Base-by-base conservation (phyloP, 2,329 filamentous ascomycete genomes). In the Exophiala xenobiotica region DNA sequence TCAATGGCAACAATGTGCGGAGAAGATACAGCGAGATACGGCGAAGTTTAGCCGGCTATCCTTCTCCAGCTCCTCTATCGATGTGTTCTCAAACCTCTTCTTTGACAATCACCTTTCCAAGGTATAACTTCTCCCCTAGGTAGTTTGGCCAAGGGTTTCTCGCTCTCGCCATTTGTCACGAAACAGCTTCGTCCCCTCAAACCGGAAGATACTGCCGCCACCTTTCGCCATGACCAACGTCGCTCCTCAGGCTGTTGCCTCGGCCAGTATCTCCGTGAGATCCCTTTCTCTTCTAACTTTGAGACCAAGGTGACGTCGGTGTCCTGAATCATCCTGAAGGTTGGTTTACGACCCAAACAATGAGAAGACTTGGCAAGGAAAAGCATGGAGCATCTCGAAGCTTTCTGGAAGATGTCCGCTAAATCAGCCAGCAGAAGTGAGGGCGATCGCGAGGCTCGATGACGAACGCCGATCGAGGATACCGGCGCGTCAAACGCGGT, bases 191-290 rank as follows among this genome's bases (percentile, higher is more conserved):
- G 4, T 29, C 14, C 26, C 33, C 7, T 22, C 61, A 67, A 91
- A 62, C 88, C 91, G 58, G 90, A 70, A 51, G 82, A 77, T 65
- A 87, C 87, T 66, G 90, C 92, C 6, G 79, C 61, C 63, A 75
- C 83, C 74, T 91, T 92, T 87, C 87, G 92, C 53, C 60, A 70
- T 0, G 88, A 87, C 88, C 87, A n/a, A 91, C 3, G 69, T 66
- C 20, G 78, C 80, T 63, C 77, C 76, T 72, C 96, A 90, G 43
- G 86, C 85, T 35, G 78, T 73, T 73, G 96, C 91, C 67, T 95
- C 87, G 27, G 85, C 85, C 43, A 95, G 75, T 41, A 96, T 71
- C 54, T 87, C 81, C 16, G 84, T 81, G 31, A 96, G 72, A 65
- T 87, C 78, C 41, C 85, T 74, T 67, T 81, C 78, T 51, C 83